Conservation (phyloP, 257 asterid species). For the Salvia splendens region DNA sequence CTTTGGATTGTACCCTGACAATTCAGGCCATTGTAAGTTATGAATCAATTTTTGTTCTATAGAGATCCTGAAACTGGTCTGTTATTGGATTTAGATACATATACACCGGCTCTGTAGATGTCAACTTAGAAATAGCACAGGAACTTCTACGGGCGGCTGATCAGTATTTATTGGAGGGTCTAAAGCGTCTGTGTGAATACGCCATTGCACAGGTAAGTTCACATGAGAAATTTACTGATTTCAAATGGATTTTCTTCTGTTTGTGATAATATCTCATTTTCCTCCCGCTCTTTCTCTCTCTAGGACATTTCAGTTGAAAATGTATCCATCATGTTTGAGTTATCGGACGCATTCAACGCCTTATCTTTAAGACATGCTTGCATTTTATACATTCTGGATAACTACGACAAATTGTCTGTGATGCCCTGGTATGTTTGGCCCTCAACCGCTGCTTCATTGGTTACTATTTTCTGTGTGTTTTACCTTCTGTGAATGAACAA, state of each 20-base stretch:
- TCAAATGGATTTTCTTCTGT: constrained; percentile 17
- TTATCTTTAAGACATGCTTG: constrained; percentile 73
- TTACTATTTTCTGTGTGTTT: neutral
- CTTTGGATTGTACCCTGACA: constrained; percentile 7
- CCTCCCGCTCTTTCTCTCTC: constrained; percentile 30
- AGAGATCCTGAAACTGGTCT: constrained; percentile 16
- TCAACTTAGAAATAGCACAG: constrained; percentile 78
- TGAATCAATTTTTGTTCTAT: neutral
- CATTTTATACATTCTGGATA: constrained; percentile 77
- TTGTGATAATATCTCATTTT: constrained; percentile 30
- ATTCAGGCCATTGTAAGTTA: neutral
- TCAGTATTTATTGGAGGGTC: constrained; percentile 97
- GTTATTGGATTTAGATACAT: constrained; percentile 57
- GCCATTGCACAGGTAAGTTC: constrained; percentile 81
- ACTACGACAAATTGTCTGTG: constrained; percentile 57
- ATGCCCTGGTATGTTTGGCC: constrained; percentile 64
- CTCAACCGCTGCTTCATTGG: neutral
- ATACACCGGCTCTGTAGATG: constrained; percentile 91
- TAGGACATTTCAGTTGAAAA: constrained; percentile 86
- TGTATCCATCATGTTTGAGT: constrained; percentile 83
- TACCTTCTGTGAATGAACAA: neutral
- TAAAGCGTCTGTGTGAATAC: constrained; percentile 88
- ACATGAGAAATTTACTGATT: neutral
- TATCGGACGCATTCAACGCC: constrained; percentile 93
- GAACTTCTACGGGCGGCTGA: constrained; percentile 97